A percentile compares a stretch with the other conserved stretches of the same genome.
These are phyloP conservation scores for Fraxinus americana DNA, from an alignment of 257 asterid species.

Conservation along the genomic window DNA sequence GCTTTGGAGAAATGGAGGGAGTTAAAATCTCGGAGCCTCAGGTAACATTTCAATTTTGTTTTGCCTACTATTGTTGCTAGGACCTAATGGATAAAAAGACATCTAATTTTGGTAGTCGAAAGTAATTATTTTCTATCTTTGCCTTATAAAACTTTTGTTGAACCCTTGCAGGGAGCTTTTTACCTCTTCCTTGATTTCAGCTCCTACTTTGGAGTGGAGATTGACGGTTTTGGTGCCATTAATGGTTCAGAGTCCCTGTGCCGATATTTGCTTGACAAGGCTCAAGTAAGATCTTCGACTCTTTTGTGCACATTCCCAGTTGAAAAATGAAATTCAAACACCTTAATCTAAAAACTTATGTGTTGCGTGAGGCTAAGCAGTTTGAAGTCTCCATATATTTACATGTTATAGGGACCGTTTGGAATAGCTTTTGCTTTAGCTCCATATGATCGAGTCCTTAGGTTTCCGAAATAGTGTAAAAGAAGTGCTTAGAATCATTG, in stretches of 20 bases:
- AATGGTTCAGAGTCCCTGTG: constrained; percentile 82
- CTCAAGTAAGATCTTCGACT: constrained; percentile 57
- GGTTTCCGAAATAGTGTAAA: no score
- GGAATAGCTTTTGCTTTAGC: no score
- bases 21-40: constrained; percentile 87
- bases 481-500: no score
- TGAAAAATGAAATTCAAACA: neutral
- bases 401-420: neutral
- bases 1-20: constrained; percentile 74
- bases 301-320: neutral
- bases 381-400: neutral
- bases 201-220: constrained; percentile 63
- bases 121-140: neutral
- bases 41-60: constrained; percentile 42
- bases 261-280: constrained; percentile 81
- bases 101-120: neutral
- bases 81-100: neutral
- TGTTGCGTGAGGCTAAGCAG: neutral
- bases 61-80: neutral
- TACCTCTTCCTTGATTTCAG: constrained; percentile 92
- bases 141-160: constrained; percentile 10
- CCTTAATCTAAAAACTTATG: neutral
- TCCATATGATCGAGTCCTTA: no score
- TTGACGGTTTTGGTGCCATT: constrained; percentile 70
- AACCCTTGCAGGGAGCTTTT: constrained; percentile 79